Percentiles rank a stretch among this genome's conserved stretches.
phyloP scores from a whole-genome alignment of 345 rosid genomes.

The Murraya paniculata region DNA sequence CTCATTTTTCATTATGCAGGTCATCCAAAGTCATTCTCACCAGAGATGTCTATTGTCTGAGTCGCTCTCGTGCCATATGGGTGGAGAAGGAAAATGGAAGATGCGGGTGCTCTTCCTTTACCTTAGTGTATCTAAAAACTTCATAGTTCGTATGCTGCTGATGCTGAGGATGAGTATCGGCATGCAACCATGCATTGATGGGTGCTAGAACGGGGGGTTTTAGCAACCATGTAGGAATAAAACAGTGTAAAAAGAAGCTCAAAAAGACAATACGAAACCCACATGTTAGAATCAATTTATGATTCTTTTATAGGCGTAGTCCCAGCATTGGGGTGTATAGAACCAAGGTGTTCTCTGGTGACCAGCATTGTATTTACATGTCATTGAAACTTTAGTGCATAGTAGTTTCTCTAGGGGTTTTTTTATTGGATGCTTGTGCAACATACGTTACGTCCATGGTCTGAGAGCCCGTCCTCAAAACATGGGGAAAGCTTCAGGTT shows the following conservation, averaged over 20 bases:
- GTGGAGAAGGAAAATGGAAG: slow-evolving; percentile 52
- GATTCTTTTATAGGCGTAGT: slow-evolving; percentile 49
- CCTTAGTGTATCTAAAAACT: slow-evolving; percentile 30
- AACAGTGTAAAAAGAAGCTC: slow-evolving; percentile 23
- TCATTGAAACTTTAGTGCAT: slow-evolving; percentile 37
- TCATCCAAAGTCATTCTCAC: slow-evolving; percentile 66
- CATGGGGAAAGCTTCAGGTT: slow-evolving; percentile 35
- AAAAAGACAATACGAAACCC: not conserved
- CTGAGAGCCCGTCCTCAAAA: slow-evolving; percentile 33
- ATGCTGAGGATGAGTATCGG: slow-evolving; percentile 36
- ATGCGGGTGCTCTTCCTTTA: slow-evolving; percentile 41
- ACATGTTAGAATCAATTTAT: slow-evolving; percentile 65
- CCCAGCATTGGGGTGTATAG: slow-evolving; percentile 58
- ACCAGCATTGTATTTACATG: slow-evolving; percentile 32
- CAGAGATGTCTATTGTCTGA: slow-evolving; percentile 54
- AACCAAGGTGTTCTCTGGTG: slow-evolving; percentile 38
- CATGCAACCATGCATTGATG: slow-evolving; percentile 36
- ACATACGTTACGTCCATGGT: slow-evolving; percentile 13
- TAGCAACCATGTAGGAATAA: slow-evolving; percentile 41
- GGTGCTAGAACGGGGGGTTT: slow-evolving; percentile 47
- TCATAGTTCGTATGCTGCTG: slow-evolving; percentile 22
- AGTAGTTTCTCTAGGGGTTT: slow-evolving; percentile 19
- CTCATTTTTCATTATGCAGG: slow-evolving; percentile 45
- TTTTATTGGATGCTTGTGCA: not conserved
- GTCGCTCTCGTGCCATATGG: slow-evolving; percentile 44